Conservation (phyloP, 208 protist genomes). For the Leishmania aethiopica region DNA sequence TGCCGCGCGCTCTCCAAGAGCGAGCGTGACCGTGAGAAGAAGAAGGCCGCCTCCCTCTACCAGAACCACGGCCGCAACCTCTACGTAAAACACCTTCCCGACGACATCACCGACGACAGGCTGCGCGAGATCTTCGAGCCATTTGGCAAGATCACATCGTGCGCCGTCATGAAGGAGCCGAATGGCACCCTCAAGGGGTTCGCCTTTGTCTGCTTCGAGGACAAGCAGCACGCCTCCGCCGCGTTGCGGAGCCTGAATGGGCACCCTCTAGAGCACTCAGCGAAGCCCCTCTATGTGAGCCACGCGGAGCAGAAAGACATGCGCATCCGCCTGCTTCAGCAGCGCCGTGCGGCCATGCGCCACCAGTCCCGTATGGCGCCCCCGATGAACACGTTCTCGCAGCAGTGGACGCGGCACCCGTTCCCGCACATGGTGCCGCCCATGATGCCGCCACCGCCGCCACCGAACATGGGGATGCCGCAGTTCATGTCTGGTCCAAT, state of each 20-base stretch:
- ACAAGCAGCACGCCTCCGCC: constrained; percentile 90
- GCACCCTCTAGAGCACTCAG: constrained; percentile 62
- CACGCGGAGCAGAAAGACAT: constrained; percentile 94
- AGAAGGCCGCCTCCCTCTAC: constrained; percentile 39
- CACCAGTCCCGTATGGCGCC: constrained; percentile 36
- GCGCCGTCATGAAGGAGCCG: constrained; percentile 63
- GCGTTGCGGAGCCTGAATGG: constrained; percentile 95
- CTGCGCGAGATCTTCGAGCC: constrained; percentile 49
- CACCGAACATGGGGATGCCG: constrained; percentile 29
- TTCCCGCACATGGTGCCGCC: constrained; percentile 28
- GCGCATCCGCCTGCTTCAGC: constrained; percentile 83
- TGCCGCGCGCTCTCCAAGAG: constrained; percentile 53
- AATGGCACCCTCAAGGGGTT: constrained; percentile 54
- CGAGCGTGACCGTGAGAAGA: constrained; percentile 45
- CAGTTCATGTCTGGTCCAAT: constrained; percentile 40
- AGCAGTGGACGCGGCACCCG: constrained; percentile 35
- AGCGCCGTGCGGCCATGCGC: constrained; percentile 52
- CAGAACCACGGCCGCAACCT: constrained; percentile 68
- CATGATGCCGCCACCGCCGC: constrained; percentile 27
- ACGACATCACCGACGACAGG: constrained; percentile 48
- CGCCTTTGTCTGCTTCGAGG: constrained; percentile 90
- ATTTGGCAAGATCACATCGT: constrained; percentile 61
- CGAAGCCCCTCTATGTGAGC: constrained; percentile 95
- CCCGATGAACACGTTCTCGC: constrained; percentile 37
- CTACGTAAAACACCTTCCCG: constrained; percentile 66